Evolutionary conservation across 1,284 basidiomycete genomes (phyloP), one percentile per base, ranked within the genome.

Genomic region (Trichosporon faecale): DNA sequence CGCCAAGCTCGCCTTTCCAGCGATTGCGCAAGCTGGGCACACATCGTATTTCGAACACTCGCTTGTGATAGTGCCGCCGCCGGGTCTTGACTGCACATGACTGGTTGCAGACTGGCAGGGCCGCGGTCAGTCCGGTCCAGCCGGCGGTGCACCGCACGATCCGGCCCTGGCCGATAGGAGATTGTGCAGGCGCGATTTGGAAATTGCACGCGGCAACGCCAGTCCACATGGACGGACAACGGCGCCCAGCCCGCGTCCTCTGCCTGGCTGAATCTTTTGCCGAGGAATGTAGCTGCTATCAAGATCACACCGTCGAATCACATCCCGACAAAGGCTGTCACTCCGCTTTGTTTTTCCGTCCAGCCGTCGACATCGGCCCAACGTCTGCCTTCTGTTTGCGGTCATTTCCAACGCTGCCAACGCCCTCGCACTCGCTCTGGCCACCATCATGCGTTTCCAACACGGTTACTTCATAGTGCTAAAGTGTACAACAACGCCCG

Each of bases 241-340:
- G 5, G 16, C 14, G 18, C 11, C 16, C 29, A 33, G 57, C 21
- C 57, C 57, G 57, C 23, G 49, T n/a, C 49, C 49, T n/a, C 49
- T 18, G 21, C 49, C 27, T 33, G 57, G 57, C 27, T 61, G 57
- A 61, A 61, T 61, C 57, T 61, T 61, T 61, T 61, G 57, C 57
- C 57, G 57, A 61, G 57, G 57, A 61, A 61, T 61, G 57, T 61
- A 7, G 29, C 14, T 61, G 57, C 57, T 61, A 61, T 61, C 57
- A 14, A n/a, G 57, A 61, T 61, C 57, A n/a, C 57, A 8, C 21
- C 18, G 57, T 8, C 57, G 27, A 61, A 61, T 61, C 57, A 61
- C 57, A 61, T 18, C 57, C 16, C 12, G 14, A 16, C 14, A 7
- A 5, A 11, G 57, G 18, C 27, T 33, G 49, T 23, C 49, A 52